Evolutionary conservation across 1,139 yeast species (phyloP), one percentile per base, ranked within the genome.

Genomic region (Debaryomyces robertsiae): DNA sequence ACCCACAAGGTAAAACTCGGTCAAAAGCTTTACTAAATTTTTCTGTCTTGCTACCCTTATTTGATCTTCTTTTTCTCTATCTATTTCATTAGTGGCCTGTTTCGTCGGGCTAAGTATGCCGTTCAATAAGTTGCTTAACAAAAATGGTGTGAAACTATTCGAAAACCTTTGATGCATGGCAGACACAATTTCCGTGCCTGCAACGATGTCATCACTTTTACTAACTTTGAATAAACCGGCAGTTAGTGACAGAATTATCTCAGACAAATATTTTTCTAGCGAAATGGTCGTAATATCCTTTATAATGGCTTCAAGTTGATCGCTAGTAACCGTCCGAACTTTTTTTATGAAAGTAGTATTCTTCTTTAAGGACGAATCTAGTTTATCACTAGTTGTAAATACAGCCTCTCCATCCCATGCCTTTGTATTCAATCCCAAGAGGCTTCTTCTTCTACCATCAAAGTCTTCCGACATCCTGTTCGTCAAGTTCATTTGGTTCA

Each of bases 341-440:
- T 84, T 84, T 55, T 84, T 84, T 43, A 89, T 82, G 52, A 89
- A 87, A 0, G 90, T 85, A 3, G 90, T 83, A 57, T 91, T 89
- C 58, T 84, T 87, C 69, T 90, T 91, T 46, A 91, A 67, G 39
- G 93, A 83, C 0, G 95, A 71, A 56, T 91, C 97, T 11, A 84
- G 66, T 35, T 75, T 72, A 11, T 57, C 47, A 1, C 69, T 56
- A 1, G 64, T 43, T 9, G 39, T 32, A 14, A 50, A 47, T n/a
- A 56, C 60, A 6, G 45, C 52, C 25, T 66, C 74, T 2, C 81
- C 85, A 22, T 62, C 60, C 88, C 89, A 82, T 2, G 83, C 81
- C 38, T 58, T 51, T 3, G 53, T 39, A 55, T 83, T 83, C 38
- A 72, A 55, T 14, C 65, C 68, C 35, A 52, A 49, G 28, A 81